phyloP scores from a whole-genome alignment of 768 basidiomycete genomes.

The Trametes villosa region DNA sequence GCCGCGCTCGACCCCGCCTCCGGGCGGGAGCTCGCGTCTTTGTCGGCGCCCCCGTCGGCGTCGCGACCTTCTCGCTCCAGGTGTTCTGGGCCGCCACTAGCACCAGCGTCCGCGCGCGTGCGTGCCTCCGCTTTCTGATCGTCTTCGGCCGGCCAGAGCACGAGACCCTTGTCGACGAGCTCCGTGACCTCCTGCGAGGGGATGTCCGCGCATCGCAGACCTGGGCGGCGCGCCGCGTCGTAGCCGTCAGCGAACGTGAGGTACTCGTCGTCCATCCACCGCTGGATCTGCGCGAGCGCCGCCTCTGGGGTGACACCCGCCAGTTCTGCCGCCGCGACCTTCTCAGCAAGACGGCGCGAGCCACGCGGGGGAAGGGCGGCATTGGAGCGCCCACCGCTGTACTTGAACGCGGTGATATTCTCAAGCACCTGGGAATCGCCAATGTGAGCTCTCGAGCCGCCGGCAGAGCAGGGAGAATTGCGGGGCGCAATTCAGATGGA shows the following conservation, averaged over 20 bases:
- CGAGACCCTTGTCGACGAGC: slow-evolving; percentile 51
- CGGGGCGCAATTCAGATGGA: background rate
- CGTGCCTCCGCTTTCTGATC: background rate
- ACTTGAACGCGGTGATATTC: slow-evolving; percentile 46
- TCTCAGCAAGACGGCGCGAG: slow-evolving; percentile 30
- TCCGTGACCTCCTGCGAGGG: slow-evolving; percentile 52
- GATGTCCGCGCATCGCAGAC: slow-evolving; percentile 49
- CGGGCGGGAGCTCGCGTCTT: slow-evolving; percentile 29
- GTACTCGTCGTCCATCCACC: slow-evolving; percentile 46
- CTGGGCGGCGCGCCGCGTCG: slow-evolving; percentile 38
- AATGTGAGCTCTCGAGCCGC: slow-evolving; percentile 5
- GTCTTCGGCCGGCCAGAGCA: slow-evolving; percentile 37
- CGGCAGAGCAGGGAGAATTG: background rate
- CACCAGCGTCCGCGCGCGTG: background rate
- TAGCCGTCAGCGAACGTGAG: slow-evolving; percentile 36
- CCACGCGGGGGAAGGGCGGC: slow-evolving; percentile 43
- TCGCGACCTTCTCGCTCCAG: background rate
- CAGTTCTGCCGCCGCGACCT: slow-evolving; percentile 21
- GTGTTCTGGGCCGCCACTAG: slow-evolving; percentile 2
- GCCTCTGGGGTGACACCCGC: slow-evolving; percentile 18
- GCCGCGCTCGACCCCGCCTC: slow-evolving; percentile 5
- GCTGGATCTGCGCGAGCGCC: slow-evolving; percentile 30
- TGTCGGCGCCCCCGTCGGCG: slow-evolving; percentile 27
- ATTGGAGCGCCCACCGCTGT: slow-evolving; percentile 46
- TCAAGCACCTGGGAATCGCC: slow-evolving; percentile 46